Conservation (phyloP, 2,329 filamentous ascomycete genomes). For the Plenodomus biglobosus region DNA sequence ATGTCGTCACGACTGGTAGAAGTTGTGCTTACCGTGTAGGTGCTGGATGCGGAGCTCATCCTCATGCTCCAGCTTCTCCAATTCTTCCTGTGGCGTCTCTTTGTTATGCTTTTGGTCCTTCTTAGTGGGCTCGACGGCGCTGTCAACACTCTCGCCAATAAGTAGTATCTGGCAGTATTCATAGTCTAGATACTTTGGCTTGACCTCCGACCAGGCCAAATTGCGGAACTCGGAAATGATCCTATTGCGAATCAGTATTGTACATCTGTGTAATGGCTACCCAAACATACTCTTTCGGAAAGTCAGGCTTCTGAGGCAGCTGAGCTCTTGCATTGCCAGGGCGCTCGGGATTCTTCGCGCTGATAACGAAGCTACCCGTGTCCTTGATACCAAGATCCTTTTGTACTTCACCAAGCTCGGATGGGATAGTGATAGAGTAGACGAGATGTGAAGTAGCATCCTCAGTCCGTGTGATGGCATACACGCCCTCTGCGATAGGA, state of each 20-base stretch:
- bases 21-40: constrained; percentile 51
- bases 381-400: constrained; percentile 69
- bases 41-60: constrained; percentile 68
- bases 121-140: constrained; percentile 58
- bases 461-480: constrained; percentile 71
- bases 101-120: constrained; percentile 60
- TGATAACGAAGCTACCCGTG: constrained; percentile 76
- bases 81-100: constrained; percentile 66
- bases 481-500: constrained; percentile 82
- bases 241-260: constrained; percentile 43
- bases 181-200: constrained; percentile 74
- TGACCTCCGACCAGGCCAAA: constrained; percentile 72
- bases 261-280: neutral
- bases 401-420: constrained; percentile 70
- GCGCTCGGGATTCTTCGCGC: constrained; percentile 75
- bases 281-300: constrained; percentile 64
- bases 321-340: constrained; percentile 64
- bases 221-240: constrained; percentile 71
- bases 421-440: constrained; percentile 76
- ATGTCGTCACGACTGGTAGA: neutral
- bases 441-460: constrained; percentile 73
- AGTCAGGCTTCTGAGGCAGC: constrained; percentile 67
- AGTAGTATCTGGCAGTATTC: constrained; percentile 75
- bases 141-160: constrained; percentile 67
- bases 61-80: constrained; percentile 75